A percentile compares a stretch with the other conserved stretches of the same genome.
These are phyloP conservation scores for Parvularia atlantis DNA, from an alignment of 78 protist species.

Conservation along the genomic window DNA sequence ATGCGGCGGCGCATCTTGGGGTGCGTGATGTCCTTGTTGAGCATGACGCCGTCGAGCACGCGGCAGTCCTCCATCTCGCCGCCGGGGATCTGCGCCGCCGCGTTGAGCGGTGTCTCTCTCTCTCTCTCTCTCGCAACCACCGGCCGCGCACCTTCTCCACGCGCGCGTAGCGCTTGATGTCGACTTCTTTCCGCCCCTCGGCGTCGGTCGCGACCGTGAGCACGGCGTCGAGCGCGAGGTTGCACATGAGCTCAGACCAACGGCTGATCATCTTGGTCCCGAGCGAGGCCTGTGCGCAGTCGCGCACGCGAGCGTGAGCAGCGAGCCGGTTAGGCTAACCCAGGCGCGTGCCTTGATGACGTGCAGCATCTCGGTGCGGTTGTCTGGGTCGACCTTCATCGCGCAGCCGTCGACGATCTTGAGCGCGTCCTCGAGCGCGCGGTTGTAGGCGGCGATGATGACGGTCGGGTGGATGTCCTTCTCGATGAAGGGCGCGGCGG, in stretches of 20 bases:
- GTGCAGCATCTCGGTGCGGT: conserved; percentile 54
- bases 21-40: conserved; percentile 97
- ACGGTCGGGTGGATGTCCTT: conserved; percentile 76
- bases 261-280: conserved; percentile 71
- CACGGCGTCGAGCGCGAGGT: conserved; percentile 95
- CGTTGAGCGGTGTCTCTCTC: no score
- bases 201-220: conserved; percentile 49
- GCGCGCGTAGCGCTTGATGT: conserved; percentile 89
- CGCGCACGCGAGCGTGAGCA: conserved; percentile 52
- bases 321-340: no score
- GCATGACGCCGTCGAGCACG: conserved; percentile 91
- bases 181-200: conserved; percentile 66
- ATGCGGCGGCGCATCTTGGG: conserved; percentile 90
- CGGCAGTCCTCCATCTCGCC: conserved; percentile 84
- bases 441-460: conserved; percentile 66
- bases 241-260: conserved; percentile 69
- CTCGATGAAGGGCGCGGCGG: conserved; percentile 21
- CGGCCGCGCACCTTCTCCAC: conserved; percentile 73
- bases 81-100: conserved; percentile 85
- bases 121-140: no score
- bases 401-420: conserved; percentile 50
- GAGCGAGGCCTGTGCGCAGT: conserved; percentile 74
- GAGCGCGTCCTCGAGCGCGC: conserved; percentile 64
- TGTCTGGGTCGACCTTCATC: conserved; percentile 31
- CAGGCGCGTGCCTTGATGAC: conserved; percentile 64